Evolutionary conservation across 129 eudicot species (phyloP), one percentile per base, ranked within the genome.

Genomic region (Helianthus tuberosus): DNA sequence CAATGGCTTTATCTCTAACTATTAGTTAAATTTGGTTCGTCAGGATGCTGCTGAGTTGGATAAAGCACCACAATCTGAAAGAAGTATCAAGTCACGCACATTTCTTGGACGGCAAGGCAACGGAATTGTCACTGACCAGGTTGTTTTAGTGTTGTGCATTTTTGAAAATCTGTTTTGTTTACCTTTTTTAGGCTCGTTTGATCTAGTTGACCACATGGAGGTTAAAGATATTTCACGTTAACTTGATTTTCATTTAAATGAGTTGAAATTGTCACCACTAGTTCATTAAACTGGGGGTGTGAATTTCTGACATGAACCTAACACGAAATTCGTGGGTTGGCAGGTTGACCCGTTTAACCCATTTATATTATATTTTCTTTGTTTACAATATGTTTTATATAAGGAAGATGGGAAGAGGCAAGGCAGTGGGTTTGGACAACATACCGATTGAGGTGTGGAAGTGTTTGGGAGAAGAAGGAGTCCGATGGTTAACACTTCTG

Each of bases 81-180:
- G 87, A 83, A 85, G 85, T 82, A 68, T 81, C 12, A 94, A 87
- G 77, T 79, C 97, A 58, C 96, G 99, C 20, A 86, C 87, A 47
- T 79, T 95, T 81, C 87, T 90, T 73, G 86, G 84, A 43, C 85
- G 99, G 48, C 88, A 55, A 50, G 89, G 63, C 47, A 95, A 95
- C 64, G 99, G 99, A 68, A 75, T 84, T 47, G 80, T 89, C 16
- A 76, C 90, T 14, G 99, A 95, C 25, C 99, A 91, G 88, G 99
- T 91, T 75, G 79, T 83, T 74, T 66, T 4, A 41, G 2, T 55
- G 68, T 43, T 57, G 12, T 27, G 73, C 5, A 7, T n/a, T 27
- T 14, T 48, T 35, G 5, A 7, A 27, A 15, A 16, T 27, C 38
- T 47, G 4, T n/a, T 8, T 1, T 23, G 69, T 60, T 8, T 59